phyloP scores from a whole-genome alignment of 805 yeast genomes.

The Candida silvicultrix region DNA sequence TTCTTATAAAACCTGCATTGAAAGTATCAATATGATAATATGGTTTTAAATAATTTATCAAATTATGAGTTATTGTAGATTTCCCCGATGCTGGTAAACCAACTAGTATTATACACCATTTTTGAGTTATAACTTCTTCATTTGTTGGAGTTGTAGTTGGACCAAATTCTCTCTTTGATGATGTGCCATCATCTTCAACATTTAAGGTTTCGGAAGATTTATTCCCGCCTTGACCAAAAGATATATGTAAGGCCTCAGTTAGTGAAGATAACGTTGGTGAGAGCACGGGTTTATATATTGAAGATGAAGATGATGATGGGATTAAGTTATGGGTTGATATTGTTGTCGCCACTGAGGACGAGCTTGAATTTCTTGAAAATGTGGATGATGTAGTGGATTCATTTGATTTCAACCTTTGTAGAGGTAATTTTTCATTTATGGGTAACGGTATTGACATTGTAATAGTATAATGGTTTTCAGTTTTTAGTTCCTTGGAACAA shows the following conservation, averaged over 20 bases:
- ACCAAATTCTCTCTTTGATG: conserved; percentile 1
- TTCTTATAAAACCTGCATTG: conserved; percentile 70
- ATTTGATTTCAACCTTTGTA: not conserved
- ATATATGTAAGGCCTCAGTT: not conserved
- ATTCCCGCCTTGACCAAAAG: not conserved
- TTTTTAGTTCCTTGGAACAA: not conserved
- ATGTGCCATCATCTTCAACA: conserved; percentile 4
- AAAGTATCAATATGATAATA: conserved; percentile 39
- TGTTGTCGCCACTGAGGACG: not conserved
- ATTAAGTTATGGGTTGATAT: not conserved
- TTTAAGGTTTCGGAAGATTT: not conserved
- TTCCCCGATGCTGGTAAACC: conserved; percentile 79
- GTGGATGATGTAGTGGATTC: not conserved
- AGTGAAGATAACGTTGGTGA: not conserved
- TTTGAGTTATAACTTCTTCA: conserved; percentile 24
- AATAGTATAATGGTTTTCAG: no score
- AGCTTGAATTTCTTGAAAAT: not conserved
- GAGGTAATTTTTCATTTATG: not conserved
- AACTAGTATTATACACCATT: conserved; percentile 63
- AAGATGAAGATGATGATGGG: not conserved
- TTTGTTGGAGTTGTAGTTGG: conserved; percentile 22
- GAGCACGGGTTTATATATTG: not conserved
- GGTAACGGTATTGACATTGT: not conserved
- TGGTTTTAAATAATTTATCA: conserved; percentile 47
- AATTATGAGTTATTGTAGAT: conserved; percentile 61